Conservation (phyloP, 805 yeast genomes). For the Wickerhamomyces alni region DNA sequence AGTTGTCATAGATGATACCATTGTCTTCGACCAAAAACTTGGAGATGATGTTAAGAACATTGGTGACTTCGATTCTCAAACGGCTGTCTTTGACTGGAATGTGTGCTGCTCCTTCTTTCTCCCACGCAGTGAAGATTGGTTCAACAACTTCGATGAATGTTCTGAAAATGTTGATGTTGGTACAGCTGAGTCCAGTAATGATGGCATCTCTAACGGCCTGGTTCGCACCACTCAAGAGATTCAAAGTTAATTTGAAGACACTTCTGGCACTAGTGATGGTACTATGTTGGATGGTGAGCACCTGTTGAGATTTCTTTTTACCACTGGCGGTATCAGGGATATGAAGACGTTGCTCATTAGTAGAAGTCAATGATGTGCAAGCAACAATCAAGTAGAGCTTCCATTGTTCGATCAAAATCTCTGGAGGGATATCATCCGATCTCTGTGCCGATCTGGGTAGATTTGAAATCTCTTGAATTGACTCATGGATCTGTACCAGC, state of each 20-base stretch:
- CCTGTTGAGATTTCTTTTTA: conserved; percentile 71
- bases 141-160: conserved; percentile 76
- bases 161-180: conserved; percentile 83
- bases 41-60: conserved; percentile 66
- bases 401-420: conserved; percentile 79
- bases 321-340: conserved; percentile 57
- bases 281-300: conserved; percentile 80
- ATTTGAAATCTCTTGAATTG: conserved; percentile 49
- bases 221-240: conserved; percentile 67
- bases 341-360: conserved; percentile 76
- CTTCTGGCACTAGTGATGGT: conserved; percentile 90
- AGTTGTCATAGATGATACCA: conserved; percentile 53
- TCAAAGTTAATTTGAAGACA: conserved; percentile 81
- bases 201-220: conserved; percentile 75
- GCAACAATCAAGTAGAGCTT: conserved; percentile 84
- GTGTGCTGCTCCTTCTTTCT: conserved; percentile 35
- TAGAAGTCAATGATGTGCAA: conserved; percentile 84
- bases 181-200: conserved; percentile 82
- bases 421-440: conserved; percentile 46
- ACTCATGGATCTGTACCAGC: conserved; percentile 78
- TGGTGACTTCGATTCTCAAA: conserved; percentile 70
- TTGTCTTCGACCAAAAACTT: conserved; percentile 46
- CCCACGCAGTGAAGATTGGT: conserved; percentile 51
- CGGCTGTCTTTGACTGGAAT: conserved; percentile 32
- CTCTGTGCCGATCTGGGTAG: conserved; percentile 24